phyloP scores from a whole-genome alignment of 495 filamentous ascomycete species.

The Neohortaea acidophila region DNA sequence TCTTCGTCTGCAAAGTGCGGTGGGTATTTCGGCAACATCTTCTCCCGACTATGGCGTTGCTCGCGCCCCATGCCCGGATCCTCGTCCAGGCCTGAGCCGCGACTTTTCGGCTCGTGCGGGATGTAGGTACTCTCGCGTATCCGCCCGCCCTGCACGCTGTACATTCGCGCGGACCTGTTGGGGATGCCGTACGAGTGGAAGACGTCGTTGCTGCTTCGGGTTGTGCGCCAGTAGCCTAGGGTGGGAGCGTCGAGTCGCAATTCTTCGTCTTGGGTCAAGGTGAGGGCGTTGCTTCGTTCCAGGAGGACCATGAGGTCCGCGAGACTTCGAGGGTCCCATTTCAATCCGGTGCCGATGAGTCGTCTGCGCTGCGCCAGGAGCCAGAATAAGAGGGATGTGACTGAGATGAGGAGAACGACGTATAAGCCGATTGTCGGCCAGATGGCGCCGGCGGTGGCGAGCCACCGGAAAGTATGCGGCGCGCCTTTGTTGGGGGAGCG shows the following conservation, averaged over 20 bases:
- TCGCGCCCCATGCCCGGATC: conserved; percentile 34
- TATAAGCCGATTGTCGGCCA: conserved; percentile 70
- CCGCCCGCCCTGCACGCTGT: conserved; percentile 36
- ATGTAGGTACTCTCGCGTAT: conserved; percentile 21
- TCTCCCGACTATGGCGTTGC: conserved; percentile 13
- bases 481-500: conserved; percentile 30
- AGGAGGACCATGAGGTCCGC: conserved; percentile 64
- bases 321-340: conserved; percentile 71
- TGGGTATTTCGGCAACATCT: conserved; percentile 16
- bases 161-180: conserved; percentile 43
- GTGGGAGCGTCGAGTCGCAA: conserved; percentile 30
- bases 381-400: conserved; percentile 37
- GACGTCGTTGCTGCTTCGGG: conserved; percentile 35
- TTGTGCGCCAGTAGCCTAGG: conserved; percentile 71
- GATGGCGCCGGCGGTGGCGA: conserved; percentile 55
- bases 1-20: conserved; percentile 13
- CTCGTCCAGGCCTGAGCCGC: conserved; percentile 17
- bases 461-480: conserved; percentile 53
- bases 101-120: neutral
- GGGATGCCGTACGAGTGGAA: conserved; percentile 55
- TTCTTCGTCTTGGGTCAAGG: conserved; percentile 11
- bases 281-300: conserved; percentile 60
- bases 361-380: conserved; percentile 27
- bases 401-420: conserved; percentile 43
- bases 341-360: conserved; percentile 51